These are phyloP conservation scores for Cordyceps cicadae DNA, from an alignment of 2,329 filamentous ascomycete species.

Conservation along the genomic window DNA sequence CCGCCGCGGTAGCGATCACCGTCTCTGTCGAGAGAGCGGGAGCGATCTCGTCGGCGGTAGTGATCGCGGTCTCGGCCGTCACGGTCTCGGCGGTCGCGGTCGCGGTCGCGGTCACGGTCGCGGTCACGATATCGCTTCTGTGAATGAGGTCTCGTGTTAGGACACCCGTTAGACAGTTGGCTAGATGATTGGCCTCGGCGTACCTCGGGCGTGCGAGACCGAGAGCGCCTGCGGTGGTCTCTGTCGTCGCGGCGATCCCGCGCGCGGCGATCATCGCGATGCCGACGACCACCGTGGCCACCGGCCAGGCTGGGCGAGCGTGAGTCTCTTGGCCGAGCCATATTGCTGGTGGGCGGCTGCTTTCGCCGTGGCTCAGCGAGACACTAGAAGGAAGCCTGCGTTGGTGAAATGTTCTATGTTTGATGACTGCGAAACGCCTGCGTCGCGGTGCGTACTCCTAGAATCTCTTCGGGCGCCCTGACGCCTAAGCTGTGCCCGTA, in stretches of 20 bases:
- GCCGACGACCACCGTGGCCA: conserved; percentile 68
- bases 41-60: conserved; percentile 62
- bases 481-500: not conserved
- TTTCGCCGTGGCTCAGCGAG: not conserved
- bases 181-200: conserved; percentile 26
- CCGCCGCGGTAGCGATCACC: conserved; percentile 58
- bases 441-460: conserved; percentile 11
- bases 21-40: conserved; percentile 47
- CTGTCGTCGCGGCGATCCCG: conserved; percentile 43
- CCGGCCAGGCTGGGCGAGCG: conserved; percentile 92
- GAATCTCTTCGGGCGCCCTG: conserved; percentile 2
- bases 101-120: conserved; percentile 41
- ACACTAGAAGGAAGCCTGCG: conserved; percentile 8
- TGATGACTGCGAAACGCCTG: conserved; percentile 9
- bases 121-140: conserved; percentile 53
- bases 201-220: conserved; percentile 58
- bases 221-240: conserved; percentile 46
- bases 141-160: conserved; percentile 29
- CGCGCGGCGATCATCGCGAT: conserved; percentile 49
- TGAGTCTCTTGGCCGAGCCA: conserved; percentile 59
- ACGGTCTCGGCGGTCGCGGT: conserved; percentile 46
- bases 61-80: conserved; percentile 41
- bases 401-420: conserved; percentile 10
- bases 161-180: conserved; percentile 16
- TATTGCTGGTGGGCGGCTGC: conserved; percentile 20